These are phyloP conservation scores for Eucalyptus grandis DNA, from an alignment of 345 rosid genomes.

Conservation along the genomic window DNA sequence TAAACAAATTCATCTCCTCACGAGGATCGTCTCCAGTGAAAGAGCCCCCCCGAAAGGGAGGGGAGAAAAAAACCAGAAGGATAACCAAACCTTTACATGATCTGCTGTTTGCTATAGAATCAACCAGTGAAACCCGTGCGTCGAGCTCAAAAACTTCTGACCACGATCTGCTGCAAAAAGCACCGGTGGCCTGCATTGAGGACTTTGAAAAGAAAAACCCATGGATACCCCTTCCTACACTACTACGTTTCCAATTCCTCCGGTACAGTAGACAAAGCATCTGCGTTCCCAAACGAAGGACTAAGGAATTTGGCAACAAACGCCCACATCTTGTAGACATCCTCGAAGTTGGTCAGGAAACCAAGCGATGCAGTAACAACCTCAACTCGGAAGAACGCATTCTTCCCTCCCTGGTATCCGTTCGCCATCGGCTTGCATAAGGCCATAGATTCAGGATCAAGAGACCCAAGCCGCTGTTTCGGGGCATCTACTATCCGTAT, in stretches of 20 bases:
- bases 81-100: slow-evolving; percentile 3
- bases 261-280: slow-evolving; percentile 18
- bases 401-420: slow-evolving; percentile 22
- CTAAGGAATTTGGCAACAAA: slow-evolving; percentile 48
- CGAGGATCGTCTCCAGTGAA: background rate
- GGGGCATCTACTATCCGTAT: slow-evolving; percentile 34
- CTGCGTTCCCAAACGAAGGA: slow-evolving; percentile 22
- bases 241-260: slow-evolving; percentile 37
- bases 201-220: background rate
- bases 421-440: slow-evolving; percentile 43
- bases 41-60: background rate
- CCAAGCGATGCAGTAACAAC: slow-evolving; percentile 66
- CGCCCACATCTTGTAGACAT: slow-evolving; percentile 58
- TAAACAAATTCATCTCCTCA: slow-evolving; percentile 12
- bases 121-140: background rate
- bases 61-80: background rate
- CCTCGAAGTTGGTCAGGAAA: slow-evolving; percentile 62
- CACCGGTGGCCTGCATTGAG: background rate
- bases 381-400: slow-evolving; percentile 33
- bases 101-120: background rate
- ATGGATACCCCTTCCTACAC: background rate
- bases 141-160: background rate
- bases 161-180: background rate
- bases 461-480: slow-evolving; percentile 24
- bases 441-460: slow-evolving; percentile 26